Percentiles rank a stretch among this genome's conserved stretches.
Evolutionary conservation across 371 early-diverging fungal genomes (phyloP).

Genomic region (Mortierella sp.): DNA sequence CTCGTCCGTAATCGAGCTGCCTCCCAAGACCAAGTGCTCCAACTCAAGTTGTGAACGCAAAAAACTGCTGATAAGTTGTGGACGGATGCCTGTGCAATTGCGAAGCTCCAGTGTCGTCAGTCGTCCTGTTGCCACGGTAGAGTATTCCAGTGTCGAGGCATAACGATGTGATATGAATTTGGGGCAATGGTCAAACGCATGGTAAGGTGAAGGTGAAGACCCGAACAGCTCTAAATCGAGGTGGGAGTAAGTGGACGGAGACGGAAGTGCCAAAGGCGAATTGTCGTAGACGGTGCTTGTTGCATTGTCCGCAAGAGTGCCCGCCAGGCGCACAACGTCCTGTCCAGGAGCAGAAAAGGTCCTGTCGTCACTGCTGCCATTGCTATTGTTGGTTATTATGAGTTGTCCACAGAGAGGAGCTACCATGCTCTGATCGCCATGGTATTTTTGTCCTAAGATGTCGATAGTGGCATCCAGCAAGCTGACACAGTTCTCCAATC

Average conservation of each 20-base stretch:
- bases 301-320: too few species aligned
- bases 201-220: not conserved
- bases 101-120: slow-evolving; percentile 27
- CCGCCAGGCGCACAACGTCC: too few species aligned
- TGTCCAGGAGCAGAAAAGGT: too few species aligned
- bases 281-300: too few species aligned
- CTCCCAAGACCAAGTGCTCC: slow-evolving; percentile 33
- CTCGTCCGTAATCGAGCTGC: slow-evolving; percentile 41
- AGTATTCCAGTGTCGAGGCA: slow-evolving; percentile 3
- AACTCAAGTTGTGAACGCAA: slow-evolving; percentile 23
- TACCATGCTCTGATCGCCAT: too few species aligned
- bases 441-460: slow-evolving; percentile 14
- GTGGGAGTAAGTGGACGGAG: slow-evolving; percentile 32
- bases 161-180: slow-evolving; percentile 22
- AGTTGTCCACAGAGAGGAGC: too few species aligned
- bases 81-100: slow-evolving; percentile 24
- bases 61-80: slow-evolving; percentile 13
- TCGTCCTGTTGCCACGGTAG: not conserved
- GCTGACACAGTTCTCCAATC: slow-evolving; percentile 25
- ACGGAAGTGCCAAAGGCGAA: slow-evolving; percentile 25
- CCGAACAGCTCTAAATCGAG: slow-evolving; percentile 14
- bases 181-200: not conserved
- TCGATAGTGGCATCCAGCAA: slow-evolving; percentile 13
- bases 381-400: too few species aligned
- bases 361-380: too few species aligned